These are phyloP conservation scores for Suhomyces atakaporum DNA, from an alignment of 1,139 yeast species.

Conservation along the genomic window DNA sequence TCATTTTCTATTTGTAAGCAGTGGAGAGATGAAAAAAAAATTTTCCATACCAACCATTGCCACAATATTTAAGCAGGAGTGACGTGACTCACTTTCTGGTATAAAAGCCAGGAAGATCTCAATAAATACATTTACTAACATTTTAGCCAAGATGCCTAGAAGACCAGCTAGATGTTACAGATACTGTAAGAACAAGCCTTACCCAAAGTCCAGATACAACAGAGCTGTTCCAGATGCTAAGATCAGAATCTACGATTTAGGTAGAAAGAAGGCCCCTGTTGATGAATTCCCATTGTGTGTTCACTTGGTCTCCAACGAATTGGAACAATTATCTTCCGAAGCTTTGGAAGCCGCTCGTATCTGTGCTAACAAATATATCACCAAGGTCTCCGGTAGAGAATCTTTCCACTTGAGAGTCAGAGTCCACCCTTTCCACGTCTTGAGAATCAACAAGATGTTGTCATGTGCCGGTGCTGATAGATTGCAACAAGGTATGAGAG, in stretches of 20 bases:
- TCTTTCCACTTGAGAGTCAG: constrained; percentile 99
- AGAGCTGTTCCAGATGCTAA: constrained; percentile 99
- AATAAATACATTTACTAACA: constrained; percentile 32
- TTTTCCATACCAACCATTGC: constrained; percentile 4
- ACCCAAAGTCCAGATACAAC: constrained; percentile 99
- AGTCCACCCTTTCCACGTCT: constrained; percentile 99
- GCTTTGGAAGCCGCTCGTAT: constrained; percentile 99
- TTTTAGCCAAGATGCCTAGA: constrained; percentile 88
- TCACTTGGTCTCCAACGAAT: constrained; percentile 98
- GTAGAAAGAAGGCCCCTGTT: constrained; percentile 99
- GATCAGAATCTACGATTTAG: constrained; percentile 98
- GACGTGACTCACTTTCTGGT: constrained; percentile 4
- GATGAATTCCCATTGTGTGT: constrained; percentile 99
- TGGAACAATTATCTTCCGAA: constrained; percentile 98
- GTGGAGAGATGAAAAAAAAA: constrained; percentile 11
- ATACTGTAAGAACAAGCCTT: constrained; percentile 99
- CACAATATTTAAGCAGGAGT: constrained; percentile 1
- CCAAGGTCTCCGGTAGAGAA: constrained; percentile 97
- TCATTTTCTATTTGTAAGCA: constrained; percentile 12
- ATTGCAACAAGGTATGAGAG: constrained; percentile 99
- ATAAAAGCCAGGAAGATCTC: constrained; percentile 1
- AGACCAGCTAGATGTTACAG: constrained; percentile 99
- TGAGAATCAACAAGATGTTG: constrained; percentile 99
- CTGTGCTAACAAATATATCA: constrained; percentile 99
- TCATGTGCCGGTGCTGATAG: constrained; percentile 99